phyloP scores from a whole-genome alignment of 768 basidiomycete genomes.

The Hebeloma cylindrosporum region DNA sequence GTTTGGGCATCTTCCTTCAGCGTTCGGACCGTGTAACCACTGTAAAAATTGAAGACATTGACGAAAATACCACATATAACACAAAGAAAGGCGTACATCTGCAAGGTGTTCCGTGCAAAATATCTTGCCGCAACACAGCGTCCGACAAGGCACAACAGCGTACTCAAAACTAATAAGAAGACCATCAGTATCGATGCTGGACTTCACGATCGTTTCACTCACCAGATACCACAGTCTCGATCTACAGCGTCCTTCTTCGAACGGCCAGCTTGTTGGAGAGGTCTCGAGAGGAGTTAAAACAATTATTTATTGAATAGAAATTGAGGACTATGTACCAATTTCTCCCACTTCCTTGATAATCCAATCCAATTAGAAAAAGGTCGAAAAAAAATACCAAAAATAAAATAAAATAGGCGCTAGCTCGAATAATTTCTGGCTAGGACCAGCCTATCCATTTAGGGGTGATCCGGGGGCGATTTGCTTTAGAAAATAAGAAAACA shows the following conservation, averaged over 20 bases:
- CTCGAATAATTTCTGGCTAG: too few species aligned
- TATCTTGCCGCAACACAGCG: slow-evolving; percentile 33
- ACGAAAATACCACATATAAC: background rate
- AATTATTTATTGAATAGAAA: too few species aligned
- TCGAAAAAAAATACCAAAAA: too few species aligned
- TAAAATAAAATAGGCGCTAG: too few species aligned
- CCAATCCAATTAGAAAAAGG: too few species aligned
- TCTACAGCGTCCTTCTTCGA: slow-evolving; percentile 21
- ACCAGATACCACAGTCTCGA: slow-evolving; percentile 35
- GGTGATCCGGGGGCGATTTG: too few species aligned
- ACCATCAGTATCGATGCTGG: background rate
- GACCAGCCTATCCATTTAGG: too few species aligned
- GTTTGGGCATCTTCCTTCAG: slow-evolving; percentile 32
- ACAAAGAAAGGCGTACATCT: slow-evolving; percentile 23
- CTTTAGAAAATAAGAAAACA: too few species aligned
- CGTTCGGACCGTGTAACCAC: slow-evolving; percentile 35
- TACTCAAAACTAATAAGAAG: slow-evolving; percentile 29
- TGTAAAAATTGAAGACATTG: slow-evolving; percentile 8
- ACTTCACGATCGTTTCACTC: background rate
- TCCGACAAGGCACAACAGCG: slow-evolving; percentile 30
- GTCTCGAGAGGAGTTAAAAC: too few species aligned
- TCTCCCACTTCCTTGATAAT: too few species aligned
- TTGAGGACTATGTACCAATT: too few species aligned
- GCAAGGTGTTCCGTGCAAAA: slow-evolving; percentile 33
- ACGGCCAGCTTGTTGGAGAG: too few species aligned